Conservation (phyloP, 2,329 filamentous ascomycete genomes). For the Penicillium psychrosexuale region DNA sequence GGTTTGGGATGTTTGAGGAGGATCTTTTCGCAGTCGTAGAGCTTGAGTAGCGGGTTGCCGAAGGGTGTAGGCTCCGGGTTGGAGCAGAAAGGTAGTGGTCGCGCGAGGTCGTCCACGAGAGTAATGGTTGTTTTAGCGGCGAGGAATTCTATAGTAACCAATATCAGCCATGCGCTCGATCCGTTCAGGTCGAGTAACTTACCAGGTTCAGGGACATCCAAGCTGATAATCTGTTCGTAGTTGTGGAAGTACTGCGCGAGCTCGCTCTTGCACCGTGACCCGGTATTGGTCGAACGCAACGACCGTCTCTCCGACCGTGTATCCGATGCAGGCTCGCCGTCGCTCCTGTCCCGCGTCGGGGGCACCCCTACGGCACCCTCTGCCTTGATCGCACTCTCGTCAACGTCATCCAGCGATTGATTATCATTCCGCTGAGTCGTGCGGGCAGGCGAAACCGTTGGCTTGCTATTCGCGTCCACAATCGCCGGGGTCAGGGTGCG, state of each 20-base stretch:
- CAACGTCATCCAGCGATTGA: background rate
- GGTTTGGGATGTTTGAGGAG: conserved; percentile 12
- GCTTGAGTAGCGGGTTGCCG: conserved; percentile 37
- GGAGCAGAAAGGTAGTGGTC: conserved; percentile 28
- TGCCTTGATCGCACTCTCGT: background rate
- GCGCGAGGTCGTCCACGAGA: conserved; percentile 59
- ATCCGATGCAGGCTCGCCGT: conserved; percentile 3
- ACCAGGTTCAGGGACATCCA: conserved; percentile 76
- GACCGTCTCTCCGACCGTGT: conserved; percentile 61
- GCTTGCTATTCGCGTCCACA: conserved; percentile 10
- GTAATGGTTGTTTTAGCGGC: conserved; percentile 70
- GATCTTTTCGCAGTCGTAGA: conserved; percentile 39
- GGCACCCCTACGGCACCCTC: background rate
- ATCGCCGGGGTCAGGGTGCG: conserved; percentile 3
- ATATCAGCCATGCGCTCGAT: background rate
- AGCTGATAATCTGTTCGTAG: conserved; percentile 90
- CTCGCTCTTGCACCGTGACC: conserved; percentile 83
- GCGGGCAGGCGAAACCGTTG: conserved; percentile 14
- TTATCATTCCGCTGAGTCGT: conserved; percentile 14
- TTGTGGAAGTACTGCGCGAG: conserved; percentile 86
- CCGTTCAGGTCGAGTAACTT: conserved; percentile 22
- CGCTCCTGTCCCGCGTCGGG: conserved; percentile 4
- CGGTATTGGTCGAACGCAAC: conserved; percentile 78
- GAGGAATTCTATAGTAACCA: conserved; percentile 59
- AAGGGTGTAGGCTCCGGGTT: conserved; percentile 26